These are phyloP conservation scores for Xanthoconium separans DNA, from an alignment of 1,284 basidiomycete genomes.

Conservation along the genomic window DNA sequence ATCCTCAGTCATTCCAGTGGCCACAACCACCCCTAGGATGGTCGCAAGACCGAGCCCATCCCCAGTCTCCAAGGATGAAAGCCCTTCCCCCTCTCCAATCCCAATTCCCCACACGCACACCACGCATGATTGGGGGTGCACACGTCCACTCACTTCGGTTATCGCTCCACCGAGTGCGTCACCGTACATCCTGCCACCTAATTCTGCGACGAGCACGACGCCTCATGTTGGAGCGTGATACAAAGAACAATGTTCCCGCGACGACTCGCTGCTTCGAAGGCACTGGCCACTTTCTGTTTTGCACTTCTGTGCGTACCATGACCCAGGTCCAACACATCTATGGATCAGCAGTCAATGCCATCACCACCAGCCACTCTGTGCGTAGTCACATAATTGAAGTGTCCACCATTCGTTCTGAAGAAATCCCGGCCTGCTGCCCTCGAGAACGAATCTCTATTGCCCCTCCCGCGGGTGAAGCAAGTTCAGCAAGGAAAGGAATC, in stretches of 20 bases:
- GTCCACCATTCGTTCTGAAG: slow-evolving; percentile 9
- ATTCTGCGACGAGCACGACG: not conserved
- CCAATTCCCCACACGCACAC: slow-evolving; percentile 25
- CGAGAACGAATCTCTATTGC: slow-evolving; percentile 37
- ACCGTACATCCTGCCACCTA: slow-evolving; percentile 18
- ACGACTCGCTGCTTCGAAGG: slow-evolving; percentile 21
- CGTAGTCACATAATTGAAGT: slow-evolving; percentile 13
- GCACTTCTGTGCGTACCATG: slow-evolving; percentile 21
- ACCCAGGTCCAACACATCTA: slow-evolving; percentile 16
- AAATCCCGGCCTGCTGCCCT: slow-evolving; percentile 19
- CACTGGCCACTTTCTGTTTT: slow-evolving; percentile 3
- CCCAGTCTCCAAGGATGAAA: slow-evolving; percentile 31
- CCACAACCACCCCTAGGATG: slow-evolving; percentile 11
- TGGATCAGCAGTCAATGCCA: slow-evolving; percentile 1
- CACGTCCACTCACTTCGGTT: slow-evolving; percentile 21
- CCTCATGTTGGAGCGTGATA: slow-evolving; percentile 1
- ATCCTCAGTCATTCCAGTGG: slow-evolving; percentile 23
- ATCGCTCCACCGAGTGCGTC: slow-evolving; percentile 25
- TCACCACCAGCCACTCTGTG: slow-evolving; percentile 23
- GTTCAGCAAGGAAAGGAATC: slow-evolving; percentile 19
- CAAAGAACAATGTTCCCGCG: slow-evolving; percentile 2
- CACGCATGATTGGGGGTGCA: slow-evolving; percentile 23
- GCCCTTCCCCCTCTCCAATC: slow-evolving; percentile 31
- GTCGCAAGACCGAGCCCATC: slow-evolving; percentile 15
- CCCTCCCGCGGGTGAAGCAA: slow-evolving; percentile 20